Conservation (phyloP, 768 basidiomycete genomes). For the Tylopilus felleus region DNA sequence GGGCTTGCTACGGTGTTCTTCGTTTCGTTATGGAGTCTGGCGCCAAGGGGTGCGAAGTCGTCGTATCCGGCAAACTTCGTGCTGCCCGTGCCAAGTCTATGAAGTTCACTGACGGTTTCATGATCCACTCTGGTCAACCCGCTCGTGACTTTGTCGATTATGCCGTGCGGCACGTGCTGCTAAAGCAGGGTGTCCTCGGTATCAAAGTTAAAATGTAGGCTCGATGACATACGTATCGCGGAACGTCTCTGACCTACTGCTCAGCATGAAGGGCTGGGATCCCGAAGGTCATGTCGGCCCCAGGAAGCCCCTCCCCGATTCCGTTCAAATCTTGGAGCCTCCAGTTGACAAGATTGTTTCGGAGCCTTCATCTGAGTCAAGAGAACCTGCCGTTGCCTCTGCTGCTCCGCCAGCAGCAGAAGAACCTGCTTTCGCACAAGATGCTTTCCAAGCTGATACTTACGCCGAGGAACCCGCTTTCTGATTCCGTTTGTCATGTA, state of each 20-base stretch:
- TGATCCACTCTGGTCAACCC: conserved; percentile 99
- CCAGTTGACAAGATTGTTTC: conserved; percentile 87
- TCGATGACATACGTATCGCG: neutral
- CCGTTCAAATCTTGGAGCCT: conserved; percentile 85
- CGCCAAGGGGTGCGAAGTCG: conserved; percentile 99
- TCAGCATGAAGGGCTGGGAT: conserved; percentile 95
- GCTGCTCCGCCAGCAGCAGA: conserved; percentile 51
- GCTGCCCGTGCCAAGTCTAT: conserved; percentile 99
- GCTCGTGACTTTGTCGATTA: conserved; percentile 94
- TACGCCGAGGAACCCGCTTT: conserved; percentile 53
- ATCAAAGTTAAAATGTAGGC: conserved; percentile 99
- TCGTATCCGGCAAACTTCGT: conserved; percentile 99
- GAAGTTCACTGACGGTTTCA: conserved; percentile 99
- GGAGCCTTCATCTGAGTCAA: conserved; percentile 88
- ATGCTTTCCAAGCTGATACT: conserved; percentile 42
- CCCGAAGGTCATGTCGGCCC: conserved; percentile 89
- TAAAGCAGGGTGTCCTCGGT: conserved; percentile 97
- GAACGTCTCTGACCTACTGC: conserved; percentile 12
- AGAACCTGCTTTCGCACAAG: conserved; percentile 40
- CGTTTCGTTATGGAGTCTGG: conserved; percentile 99
- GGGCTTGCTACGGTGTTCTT: conserved; percentile 99
- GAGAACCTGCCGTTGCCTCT: conserved; percentile 56
- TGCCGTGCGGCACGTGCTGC: conserved; percentile 95
- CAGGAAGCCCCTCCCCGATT: conserved; percentile 91
- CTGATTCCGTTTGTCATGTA: conserved; percentile 37